Conservation (phyloP, 1,284 basidiomycete genomes). For the Irpex rosettiformis region DNA sequence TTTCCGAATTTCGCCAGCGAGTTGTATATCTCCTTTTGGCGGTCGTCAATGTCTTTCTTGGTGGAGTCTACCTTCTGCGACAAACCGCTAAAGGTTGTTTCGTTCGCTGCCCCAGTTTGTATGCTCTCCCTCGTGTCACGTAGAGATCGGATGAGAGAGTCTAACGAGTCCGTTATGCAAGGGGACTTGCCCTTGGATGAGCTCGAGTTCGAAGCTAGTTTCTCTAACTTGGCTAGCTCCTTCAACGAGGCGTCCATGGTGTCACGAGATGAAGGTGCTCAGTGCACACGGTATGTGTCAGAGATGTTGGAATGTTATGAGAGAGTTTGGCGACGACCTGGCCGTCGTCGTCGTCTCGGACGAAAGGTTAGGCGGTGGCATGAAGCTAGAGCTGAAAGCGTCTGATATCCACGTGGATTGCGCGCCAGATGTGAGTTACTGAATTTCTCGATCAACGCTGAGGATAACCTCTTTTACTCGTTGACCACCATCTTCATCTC, state of each 20-base stretch:
- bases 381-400: not conserved
- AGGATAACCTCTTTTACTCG: not conserved
- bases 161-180: constrained; percentile 63
- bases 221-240: constrained; percentile 71
- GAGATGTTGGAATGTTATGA: not conserved
- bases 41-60: constrained; percentile 85
- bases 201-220: constrained; percentile 42
- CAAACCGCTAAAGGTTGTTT: constrained; percentile 52
- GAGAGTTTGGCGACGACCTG: not conserved
- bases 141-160: constrained; percentile 63
- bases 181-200: constrained; percentile 48
- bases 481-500: constrained; percentile 7
- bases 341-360: not conserved
- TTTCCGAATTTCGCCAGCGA: constrained; percentile 78
- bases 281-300: not conserved
- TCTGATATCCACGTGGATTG: not conserved
- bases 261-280: not conserved
- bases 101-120: constrained; percentile 48
- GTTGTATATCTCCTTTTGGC: constrained; percentile 83
- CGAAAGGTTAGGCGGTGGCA: not conserved
- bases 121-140: constrained; percentile 55
- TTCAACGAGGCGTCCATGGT: constrained; percentile 69
- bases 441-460: constrained; percentile 2
- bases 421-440: not conserved
- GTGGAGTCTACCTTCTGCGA: constrained; percentile 58